Evolutionary conservation across 805 yeast genomes (phyloP), one percentile per base, ranked within the genome.

Genomic region (Saccharomycopsis lassenensis): DNA sequence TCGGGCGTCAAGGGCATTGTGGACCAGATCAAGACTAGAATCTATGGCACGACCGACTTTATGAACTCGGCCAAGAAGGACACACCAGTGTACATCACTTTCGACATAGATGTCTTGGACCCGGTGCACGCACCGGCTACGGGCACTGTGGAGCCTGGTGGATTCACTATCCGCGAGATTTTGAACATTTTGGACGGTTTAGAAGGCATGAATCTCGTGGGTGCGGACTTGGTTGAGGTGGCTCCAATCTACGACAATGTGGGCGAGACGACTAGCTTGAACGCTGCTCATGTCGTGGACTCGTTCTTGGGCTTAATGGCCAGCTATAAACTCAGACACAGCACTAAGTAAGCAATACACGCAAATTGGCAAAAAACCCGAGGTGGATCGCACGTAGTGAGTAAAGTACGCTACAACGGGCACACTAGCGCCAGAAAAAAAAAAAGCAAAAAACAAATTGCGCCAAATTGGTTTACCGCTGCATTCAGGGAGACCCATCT

Each of bases 151-250:
- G 84, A 77, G 48, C 67, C 67, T 1, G 85, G 82, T 7, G 85
- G 85, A 7, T 71, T 74, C 62, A 66, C 70, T 4, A 57, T 74
- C 1, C 58, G 85, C 22, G 84, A 77, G 50, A 57, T 75, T 15
- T 59, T 73, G 43, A 56, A 64, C 2, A 57, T 76, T 15, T 47
- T 77, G 24, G 75, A 77, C 30, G 76, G 72, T 0, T 55, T 77
- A 16, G 71, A 67, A 37, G 75, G 73, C 0, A 52, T 77, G 32
- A 63, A 74, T 36, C 40, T 77, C 21, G 69, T 77, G 2, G 85
- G 84, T 4, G 80, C 76, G 12, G 85, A 77, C 47, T 65, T 77
- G 17, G 84, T 77, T 3, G 84, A 77, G 52, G 83, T 77, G 4
- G 57, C 75, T 20, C 82, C 84, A 3, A 72, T 77, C 0, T 74